Conservation (phyloP, 257 asterid species). For the Lavandula angustifolia region DNA sequence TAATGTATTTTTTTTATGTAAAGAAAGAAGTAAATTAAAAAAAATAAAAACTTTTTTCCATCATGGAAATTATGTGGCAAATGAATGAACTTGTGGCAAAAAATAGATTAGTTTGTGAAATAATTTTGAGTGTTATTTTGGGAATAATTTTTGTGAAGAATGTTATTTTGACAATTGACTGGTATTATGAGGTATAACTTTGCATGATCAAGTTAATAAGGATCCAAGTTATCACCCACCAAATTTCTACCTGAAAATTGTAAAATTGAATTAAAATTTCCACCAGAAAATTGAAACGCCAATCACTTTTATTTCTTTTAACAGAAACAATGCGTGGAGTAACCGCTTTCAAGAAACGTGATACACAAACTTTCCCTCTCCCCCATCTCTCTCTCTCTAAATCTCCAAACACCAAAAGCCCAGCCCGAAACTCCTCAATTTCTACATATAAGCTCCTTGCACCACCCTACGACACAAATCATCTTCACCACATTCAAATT, state of each 20-base stretch:
- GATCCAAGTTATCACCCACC: background rate
- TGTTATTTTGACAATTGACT: too few species aligned
- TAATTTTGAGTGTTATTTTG: too few species aligned
- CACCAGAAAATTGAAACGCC: conserved; percentile 34
- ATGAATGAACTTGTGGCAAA: too few species aligned
- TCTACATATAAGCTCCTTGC: conserved; percentile 4
- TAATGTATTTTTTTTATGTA: too few species aligned
- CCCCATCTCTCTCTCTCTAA: conserved; percentile 1
- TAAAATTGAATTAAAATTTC: background rate
- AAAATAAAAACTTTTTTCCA: too few species aligned
- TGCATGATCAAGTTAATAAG: background rate
- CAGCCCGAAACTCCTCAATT: conserved; percentile 32
- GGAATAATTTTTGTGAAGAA: too few species aligned
- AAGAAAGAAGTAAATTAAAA: too few species aligned
- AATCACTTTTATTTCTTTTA: background rate
- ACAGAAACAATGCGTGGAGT: conserved; percentile 58
- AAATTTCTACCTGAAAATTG: conserved; percentile 1
- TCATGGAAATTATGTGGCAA: too few species aligned
- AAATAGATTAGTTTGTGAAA: too few species aligned
- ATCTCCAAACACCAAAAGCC: background rate
- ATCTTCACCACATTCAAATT: background rate
- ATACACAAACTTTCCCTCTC: conserved; percentile 15
- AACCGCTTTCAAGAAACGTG: conserved; percentile 50
- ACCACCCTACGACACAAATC: background rate
- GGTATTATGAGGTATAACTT: background rate